Percentiles rank a stretch among this genome's conserved stretches.
Conservation (phyloP, 1,139 yeast genomes). For the Debaryomyces nepalensis region DNA sequence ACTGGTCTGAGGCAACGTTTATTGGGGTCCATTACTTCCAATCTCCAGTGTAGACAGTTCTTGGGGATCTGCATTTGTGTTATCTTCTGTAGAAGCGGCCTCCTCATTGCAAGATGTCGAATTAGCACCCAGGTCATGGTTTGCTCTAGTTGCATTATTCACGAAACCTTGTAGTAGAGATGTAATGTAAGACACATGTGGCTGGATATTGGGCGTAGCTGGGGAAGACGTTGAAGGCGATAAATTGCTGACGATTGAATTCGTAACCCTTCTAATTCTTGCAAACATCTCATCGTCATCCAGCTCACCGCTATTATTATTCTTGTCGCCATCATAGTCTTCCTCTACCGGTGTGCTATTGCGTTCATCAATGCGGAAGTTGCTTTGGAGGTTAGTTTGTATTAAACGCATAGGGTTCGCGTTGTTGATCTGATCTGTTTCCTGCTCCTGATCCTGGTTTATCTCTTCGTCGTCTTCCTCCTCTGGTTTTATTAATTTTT, state of each 20-base stretch:
- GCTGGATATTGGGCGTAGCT: conserved; percentile 11
- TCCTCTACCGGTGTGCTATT: conserved; percentile 20
- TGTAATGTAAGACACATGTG: conserved; percentile 38
- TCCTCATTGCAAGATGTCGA: conserved; percentile 37
- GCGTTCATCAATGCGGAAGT: conserved; percentile 41
- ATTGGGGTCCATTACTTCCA: neutral
- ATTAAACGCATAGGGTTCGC: conserved; percentile 36
- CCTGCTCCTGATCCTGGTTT: conserved; percentile 15
- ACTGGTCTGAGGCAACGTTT: neutral
- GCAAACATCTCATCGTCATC: conserved; percentile 29
- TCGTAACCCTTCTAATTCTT: conserved; percentile 35
- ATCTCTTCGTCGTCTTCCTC: conserved; percentile 35
- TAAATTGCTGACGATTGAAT: conserved; percentile 22
- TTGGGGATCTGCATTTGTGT: too few relatives aligned
- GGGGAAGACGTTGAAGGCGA: conserved; percentile 15
- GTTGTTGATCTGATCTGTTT: conserved; percentile 11
- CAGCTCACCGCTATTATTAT: conserved; percentile 22
- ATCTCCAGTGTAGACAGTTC: too few relatives aligned
- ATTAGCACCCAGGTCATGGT: conserved; percentile 38
- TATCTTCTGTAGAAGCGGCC: too few relatives aligned
- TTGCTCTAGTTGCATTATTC: conserved; percentile 30
- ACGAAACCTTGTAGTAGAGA: conserved; percentile 47
- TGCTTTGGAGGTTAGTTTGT: conserved; percentile 42
- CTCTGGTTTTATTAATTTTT: conserved; percentile 63
- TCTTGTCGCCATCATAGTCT: conserved; percentile 27